Evolutionary conservation across 1,139 yeast genomes (phyloP), one percentile per base, ranked within the genome.

Genomic region (Martiniozyma asiatica): DNA sequence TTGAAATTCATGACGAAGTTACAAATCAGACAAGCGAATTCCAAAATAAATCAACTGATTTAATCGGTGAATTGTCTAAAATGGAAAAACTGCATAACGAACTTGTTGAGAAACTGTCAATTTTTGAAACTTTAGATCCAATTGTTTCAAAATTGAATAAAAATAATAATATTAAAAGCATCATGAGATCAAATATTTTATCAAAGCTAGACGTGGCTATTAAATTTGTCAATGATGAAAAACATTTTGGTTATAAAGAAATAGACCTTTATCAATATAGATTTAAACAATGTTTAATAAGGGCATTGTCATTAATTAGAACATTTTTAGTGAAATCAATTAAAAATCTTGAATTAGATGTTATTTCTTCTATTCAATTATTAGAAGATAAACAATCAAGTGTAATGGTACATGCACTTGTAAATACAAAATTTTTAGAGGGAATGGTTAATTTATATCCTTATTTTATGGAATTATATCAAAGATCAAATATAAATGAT

Each of bases 271-370:
- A 82, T 51, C 67, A 67, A 26, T 70, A 76, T 41, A 65, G 89
- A 37, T 82, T 81, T 54, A 68, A 84, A 37, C 94, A 82, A 44
- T 82, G 95, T 47, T 65, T 85, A 68, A 76, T 92, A 1, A 66
- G 95, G 36, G 76, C 94, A 0, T 62, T 85, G 34, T 73, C 93
- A 0, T 59, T 89, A 40, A 69, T 84, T 14, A 68, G 77, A 40
- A 80, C 77, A 42, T 81, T 73, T 47, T 58, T 81, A 35, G 63
- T 65, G 17, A 65, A 61, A 26, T 67, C 67, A 26, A 50, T 85
- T 27, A 70, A 66, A 35, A 60, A 58, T 12, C 50, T 71, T 2
- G 62, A 65, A 23, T 54, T 53, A 15, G 66, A 61, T 8, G 60
- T 78, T 20, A 50, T 54, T 11, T 43, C 39, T 25, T 59, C 56